Evolutionary conservation across 768 basidiomycete species (phyloP).

Genomic region (Pleurotus platypus): DNA sequence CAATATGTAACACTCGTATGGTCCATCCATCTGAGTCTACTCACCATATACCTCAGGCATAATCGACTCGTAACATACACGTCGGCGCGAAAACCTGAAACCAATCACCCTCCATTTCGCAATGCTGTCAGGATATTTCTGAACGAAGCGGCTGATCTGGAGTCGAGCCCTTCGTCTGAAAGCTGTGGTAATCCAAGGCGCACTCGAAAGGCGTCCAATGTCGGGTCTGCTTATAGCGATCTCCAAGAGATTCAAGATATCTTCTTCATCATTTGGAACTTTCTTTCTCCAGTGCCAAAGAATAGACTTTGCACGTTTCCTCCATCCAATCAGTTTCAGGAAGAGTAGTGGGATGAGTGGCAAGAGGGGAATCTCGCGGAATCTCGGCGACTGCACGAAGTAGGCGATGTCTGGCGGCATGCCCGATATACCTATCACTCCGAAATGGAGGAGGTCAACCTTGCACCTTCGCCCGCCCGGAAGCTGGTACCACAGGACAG

Average conservation of each 20-base stretch:
- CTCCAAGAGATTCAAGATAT: constrained; percentile 36
- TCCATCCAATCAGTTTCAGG: constrained; percentile 40
- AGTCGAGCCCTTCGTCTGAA: not conserved
- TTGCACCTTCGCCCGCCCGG: not conserved
- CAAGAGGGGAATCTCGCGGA: constrained; percentile 25
- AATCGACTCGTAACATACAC: too few species aligned
- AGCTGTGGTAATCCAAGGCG: not conserved
- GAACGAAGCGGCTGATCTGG: not conserved
- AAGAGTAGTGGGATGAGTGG: constrained; percentile 35
- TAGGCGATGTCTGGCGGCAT: not conserved
- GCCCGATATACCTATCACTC: not conserved
- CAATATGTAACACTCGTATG: too few species aligned
- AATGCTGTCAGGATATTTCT: not conserved
- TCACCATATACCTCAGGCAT: too few species aligned
- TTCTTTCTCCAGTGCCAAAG: constrained; percentile 31
- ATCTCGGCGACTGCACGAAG: not conserved
- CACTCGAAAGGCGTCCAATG: not conserved
- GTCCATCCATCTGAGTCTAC: too few species aligned
- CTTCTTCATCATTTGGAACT: constrained; percentile 33
- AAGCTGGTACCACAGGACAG: not conserved
- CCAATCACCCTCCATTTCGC: not conserved
- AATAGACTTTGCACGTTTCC: constrained; percentile 29
- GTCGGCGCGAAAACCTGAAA: not conserved
- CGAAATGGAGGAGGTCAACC: not conserved
- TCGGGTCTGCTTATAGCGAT: constrained; percentile 21